phyloP scores from a whole-genome alignment of 2,329 filamentous ascomycete species.

The Phaeophleospora eucalypticola region DNA sequence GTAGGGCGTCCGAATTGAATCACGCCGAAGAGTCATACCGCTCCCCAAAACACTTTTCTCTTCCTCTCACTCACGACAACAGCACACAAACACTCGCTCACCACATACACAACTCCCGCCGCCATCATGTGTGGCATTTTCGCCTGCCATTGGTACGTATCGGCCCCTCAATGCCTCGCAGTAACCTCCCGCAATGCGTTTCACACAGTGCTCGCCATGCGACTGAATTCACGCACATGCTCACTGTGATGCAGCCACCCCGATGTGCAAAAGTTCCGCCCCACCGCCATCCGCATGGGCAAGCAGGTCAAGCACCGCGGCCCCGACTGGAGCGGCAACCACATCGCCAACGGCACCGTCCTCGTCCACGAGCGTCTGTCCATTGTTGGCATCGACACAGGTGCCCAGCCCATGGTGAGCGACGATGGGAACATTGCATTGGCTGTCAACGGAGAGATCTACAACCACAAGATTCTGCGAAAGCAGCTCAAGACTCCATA shows the following conservation, averaged over 20 bases:
- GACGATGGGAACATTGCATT: slow-evolving; percentile 82
- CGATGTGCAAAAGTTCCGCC: slow-evolving; percentile 94
- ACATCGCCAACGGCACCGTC: slow-evolving; percentile 87
- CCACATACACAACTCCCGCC: not conserved
- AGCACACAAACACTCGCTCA: not conserved
- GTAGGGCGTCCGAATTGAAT: no score
- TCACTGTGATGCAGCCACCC: slow-evolving; percentile 59
- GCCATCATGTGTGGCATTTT: slow-evolving; percentile 92
- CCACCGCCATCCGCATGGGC: slow-evolving; percentile 84
- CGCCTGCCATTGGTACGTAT: slow-evolving; percentile 84
- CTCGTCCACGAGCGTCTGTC: slow-evolving; percentile 95
- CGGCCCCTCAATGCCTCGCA: slow-evolving; percentile 70
- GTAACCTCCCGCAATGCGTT: no score
- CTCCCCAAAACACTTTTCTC: not conserved
- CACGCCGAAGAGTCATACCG: not conserved
- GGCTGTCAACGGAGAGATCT: slow-evolving; percentile 98
- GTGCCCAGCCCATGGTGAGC: slow-evolving; percentile 92
- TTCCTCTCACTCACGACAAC: not conserved
- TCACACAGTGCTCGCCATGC: slow-evolving; percentile 11
- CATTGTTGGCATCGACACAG: slow-evolving; percentile 95
- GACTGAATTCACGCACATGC: slow-evolving; percentile 16
- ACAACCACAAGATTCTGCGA: slow-evolving; percentile 95
- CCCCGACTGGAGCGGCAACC: slow-evolving; percentile 93
- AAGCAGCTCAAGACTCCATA: slow-evolving; percentile 80
- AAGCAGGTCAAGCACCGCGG: slow-evolving; percentile 97